Conservation (phyloP, 2,329 filamentous ascomycete genomes). For the Hymenoscyphus salicellus region DNA sequence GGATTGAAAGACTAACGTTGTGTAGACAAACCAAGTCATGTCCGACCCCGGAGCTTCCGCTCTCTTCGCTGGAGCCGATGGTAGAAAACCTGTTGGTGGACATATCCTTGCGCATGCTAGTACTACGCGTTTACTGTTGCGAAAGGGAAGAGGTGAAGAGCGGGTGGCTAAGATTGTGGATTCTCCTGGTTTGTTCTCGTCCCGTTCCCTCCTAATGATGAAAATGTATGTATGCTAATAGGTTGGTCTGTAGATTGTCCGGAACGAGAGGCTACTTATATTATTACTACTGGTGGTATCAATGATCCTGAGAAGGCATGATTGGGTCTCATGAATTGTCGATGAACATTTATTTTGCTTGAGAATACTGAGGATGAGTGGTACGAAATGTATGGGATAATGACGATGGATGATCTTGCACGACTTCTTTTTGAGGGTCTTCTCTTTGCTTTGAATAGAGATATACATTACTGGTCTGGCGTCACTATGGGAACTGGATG, state of each 20-base stretch:
- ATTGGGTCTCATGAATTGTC: neutral
- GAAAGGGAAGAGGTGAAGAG: conserved; percentile 68
- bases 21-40: conserved; percentile 65
- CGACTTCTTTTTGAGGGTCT: no score
- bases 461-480: no score
- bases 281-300: conserved; percentile 68
- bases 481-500: no score
- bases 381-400: no score
- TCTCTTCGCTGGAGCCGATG: conserved; percentile 65
- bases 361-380: no score
- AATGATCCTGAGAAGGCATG: conserved; percentile 63
- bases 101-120: conserved; percentile 69
- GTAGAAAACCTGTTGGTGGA: conserved; percentile 64
- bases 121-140: conserved; percentile 61
- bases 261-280: conserved; percentile 66
- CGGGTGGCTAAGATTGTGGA: conserved; percentile 68
- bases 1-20: neutral
- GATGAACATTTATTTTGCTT: no score
- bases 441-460: no score
- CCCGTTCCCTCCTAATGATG: neutral
- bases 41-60: conserved; percentile 67
- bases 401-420: no score
- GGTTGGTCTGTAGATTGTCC: conserved; percentile 53
- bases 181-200: conserved; percentile 52
- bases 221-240: neutral